These are phyloP conservation scores for Cudoniella acicularis DNA, from an alignment of 495 filamentous ascomycete genomes.

Conservation along the genomic window DNA sequence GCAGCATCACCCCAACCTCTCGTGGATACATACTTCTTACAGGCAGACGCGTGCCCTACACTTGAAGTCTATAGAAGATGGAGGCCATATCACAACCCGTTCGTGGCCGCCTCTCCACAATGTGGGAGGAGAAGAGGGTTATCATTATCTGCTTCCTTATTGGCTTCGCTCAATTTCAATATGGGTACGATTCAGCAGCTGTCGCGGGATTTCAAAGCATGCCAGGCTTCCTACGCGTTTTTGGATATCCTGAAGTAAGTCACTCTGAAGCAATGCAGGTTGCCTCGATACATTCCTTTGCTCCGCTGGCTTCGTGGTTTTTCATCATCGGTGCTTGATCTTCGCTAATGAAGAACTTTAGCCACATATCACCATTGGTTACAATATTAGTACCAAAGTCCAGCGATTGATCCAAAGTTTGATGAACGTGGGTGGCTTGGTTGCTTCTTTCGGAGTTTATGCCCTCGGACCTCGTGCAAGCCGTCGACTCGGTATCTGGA, in stretches of 20 bases:
- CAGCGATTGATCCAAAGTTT: slow-evolving; percentile 40
- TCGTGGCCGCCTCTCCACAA: too few relatives aligned
- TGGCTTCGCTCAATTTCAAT: slow-evolving; percentile 38
- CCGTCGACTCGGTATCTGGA: slow-evolving; percentile 41
- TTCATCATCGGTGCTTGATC: too few relatives aligned
- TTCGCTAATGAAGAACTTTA: slow-evolving; percentile 22
- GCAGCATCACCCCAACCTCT: too few relatives aligned
- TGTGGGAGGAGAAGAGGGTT: slow-evolving; percentile 26
- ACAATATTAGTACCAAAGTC: slow-evolving; percentile 35
- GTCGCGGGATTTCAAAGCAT: slow-evolving; percentile 40
- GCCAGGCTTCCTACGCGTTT: slow-evolving; percentile 43
- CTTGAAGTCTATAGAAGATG: too few relatives aligned
- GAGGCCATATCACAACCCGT: too few relatives aligned
- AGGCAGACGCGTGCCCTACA: too few relatives aligned
- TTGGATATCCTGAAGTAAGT: slow-evolving; percentile 36
- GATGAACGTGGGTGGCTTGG: slow-evolving; percentile 39
- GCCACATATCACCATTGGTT: slow-evolving; percentile 26
- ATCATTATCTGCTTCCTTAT: slow-evolving; percentile 34
- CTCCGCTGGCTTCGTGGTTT: too few relatives aligned
- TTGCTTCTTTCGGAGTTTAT: slow-evolving; percentile 38
- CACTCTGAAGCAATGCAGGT: slow-evolving; percentile 32
- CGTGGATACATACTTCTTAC: too few relatives aligned
- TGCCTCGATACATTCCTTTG: too few relatives aligned
- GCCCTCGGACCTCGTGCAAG: slow-evolving; percentile 27
- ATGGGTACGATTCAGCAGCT: slow-evolving; percentile 40